Conservation (phyloP, 1,139 yeast genomes). For the Blastobotrys apis region DNA sequence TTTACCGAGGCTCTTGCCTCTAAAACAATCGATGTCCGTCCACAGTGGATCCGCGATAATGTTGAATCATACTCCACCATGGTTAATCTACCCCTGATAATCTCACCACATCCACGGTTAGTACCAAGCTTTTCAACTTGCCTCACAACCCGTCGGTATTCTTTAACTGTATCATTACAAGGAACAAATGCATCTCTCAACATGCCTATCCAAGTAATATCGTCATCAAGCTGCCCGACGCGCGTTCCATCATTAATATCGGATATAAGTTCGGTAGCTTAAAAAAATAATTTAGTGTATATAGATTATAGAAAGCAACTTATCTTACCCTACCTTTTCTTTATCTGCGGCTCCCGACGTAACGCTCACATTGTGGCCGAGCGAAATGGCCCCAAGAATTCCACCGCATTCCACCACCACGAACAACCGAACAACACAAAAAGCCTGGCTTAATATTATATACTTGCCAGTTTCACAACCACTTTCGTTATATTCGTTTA, state of each 20-base stretch:
- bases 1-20: neutral
- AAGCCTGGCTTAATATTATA: neutral
- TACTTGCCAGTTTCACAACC: too few relatives aligned
- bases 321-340: too few relatives aligned
- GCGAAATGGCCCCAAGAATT: too few relatives aligned
- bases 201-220: constrained; percentile 1
- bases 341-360: too few relatives aligned
- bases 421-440: neutral
- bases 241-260: neutral
- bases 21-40: neutral
- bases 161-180: neutral
- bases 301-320: too few relatives aligned
- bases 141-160: constrained; percentile 1
- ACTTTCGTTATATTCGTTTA: too few relatives aligned
- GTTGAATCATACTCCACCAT: neutral
- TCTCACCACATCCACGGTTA: neutral
- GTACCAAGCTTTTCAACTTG: constrained; percentile 4
- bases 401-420: neutral
- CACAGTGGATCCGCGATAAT: neutral
- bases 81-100: neutral
- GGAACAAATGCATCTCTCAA: neutral
- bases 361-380: too few relatives aligned
- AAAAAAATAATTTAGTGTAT: too few relatives aligned
- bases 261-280: too few relatives aligned
- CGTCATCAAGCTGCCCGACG: neutral